Evolutionary conservation across 2,329 filamentous ascomycete species (phyloP).

Genomic region (Aspergillus phoenicis): DNA sequence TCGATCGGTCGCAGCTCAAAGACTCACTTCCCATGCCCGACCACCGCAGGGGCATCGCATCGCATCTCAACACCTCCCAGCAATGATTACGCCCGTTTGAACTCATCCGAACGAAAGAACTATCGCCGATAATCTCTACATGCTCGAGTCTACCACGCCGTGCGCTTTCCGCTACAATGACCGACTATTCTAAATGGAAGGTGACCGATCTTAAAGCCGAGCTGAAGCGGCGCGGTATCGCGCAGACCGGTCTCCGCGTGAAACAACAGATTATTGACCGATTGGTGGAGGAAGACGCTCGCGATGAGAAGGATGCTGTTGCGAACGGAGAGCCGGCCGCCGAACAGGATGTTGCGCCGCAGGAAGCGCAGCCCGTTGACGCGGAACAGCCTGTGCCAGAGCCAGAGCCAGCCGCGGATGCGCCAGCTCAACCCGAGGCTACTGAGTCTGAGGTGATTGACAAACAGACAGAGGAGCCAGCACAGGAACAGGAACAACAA

Average conservation of each 20-base stretch:
- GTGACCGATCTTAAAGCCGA: constrained; percentile 75
- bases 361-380: constrained; percentile 17
- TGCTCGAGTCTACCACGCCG: constrained; percentile 10
- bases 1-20: not conserved
- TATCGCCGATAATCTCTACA: constrained; percentile 5
- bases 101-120: not conserved
- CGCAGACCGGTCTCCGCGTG: constrained; percentile 69
- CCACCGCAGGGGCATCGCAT: constrained; percentile 20
- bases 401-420: constrained; percentile 15
- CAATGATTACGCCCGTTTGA: constrained; percentile 16
- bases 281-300: constrained; percentile 51
- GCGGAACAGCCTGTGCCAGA: constrained; percentile 8
- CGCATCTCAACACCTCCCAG: constrained; percentile 15
- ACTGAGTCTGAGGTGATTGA: constrained; percentile 18
- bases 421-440: constrained; percentile 12
- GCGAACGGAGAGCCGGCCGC: constrained; percentile 23
- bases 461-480: constrained; percentile 10
- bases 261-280: constrained; percentile 67
- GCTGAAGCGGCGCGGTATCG: constrained; percentile 70
- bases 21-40: constrained; percentile 1
- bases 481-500: constrained; percentile 12
- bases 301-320: constrained; percentile 34
- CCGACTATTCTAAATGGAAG: constrained; percentile 63
- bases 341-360: constrained; percentile 20
- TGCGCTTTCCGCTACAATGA: constrained; percentile 41